A percentile compares a stretch with the other conserved stretches of the same genome.
Conservation (phyloP, 2,329 filamentous ascomycete genomes). For the Ascochyta fabae region DNA sequence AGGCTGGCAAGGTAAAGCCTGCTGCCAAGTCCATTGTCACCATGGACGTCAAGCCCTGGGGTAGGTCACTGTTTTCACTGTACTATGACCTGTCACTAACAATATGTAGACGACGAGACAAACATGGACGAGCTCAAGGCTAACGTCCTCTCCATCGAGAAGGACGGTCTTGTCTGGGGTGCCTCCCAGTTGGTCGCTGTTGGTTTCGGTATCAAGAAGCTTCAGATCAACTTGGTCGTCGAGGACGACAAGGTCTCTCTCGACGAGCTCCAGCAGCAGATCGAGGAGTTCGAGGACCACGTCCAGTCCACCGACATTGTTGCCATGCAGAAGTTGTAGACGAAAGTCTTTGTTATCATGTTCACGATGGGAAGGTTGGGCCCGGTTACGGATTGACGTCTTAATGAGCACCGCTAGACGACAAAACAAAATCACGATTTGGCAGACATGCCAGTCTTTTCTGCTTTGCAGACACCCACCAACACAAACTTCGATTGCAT, state of each 20-base stretch:
- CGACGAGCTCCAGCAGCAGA: constrained; percentile 85
- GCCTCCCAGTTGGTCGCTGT: constrained; percentile 85
- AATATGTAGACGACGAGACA: constrained; percentile 80
- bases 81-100: constrained; percentile 27
- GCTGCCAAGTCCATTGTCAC: constrained; percentile 96
- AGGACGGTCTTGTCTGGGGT: constrained; percentile 97
- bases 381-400: constrained; percentile 38
- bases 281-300: constrained; percentile 87
- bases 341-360: constrained; percentile 24
- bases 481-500: neutral
- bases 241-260: constrained; percentile 96
- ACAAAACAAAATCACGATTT: constrained; percentile 33
- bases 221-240: constrained; percentile 97
- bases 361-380: constrained; percentile 35
- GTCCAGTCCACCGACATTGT: constrained; percentile 96
- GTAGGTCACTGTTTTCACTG: constrained; percentile 61
- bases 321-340: constrained; percentile 53
- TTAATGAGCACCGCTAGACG: constrained; percentile 44
- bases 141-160: constrained; percentile 80
- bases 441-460: constrained; percentile 31
- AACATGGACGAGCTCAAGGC: constrained; percentile 83
- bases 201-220: constrained; percentile 98
- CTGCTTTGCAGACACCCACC: constrained; percentile 21
- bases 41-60: constrained; percentile 98
- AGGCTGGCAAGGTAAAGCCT: constrained; percentile 89